Base-by-base conservation (phyloP, 148 eudicot genomes). In the Amaranthus palmeri region DNA sequence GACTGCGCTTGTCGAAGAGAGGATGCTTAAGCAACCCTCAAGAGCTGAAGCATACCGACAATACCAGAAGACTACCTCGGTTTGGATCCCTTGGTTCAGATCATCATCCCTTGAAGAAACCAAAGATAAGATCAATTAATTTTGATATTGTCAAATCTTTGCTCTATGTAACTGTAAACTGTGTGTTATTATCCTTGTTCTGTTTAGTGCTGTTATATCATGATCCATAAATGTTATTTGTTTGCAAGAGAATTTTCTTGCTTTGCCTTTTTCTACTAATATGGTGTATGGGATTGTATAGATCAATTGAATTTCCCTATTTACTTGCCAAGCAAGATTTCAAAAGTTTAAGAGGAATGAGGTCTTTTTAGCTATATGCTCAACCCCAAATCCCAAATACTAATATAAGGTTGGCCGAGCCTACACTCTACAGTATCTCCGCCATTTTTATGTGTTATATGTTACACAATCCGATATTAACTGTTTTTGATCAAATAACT, bases 41-140 rank as follows among this genome's bases (percentile, higher is more conserved):
- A 88, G 96, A 75, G 90, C 86, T 61, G 90, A 89, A 66, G 85
- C 91, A 4, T 93, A 93, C 71, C 83, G 70, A 68, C 67, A 18
- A 72, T 93, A 93, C 80, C 98, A 89, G 77, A 80, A 87, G 81
- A 83, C 85, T 3, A 93, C 98, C 57, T 91, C 97, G 3, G 88
- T 88, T 64, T 93, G 91, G 92, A 76, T 93, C 60, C 98, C 98
- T 43, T 93, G 97, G 96, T 89, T 93, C 82, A 89, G 80, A 76
- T 78, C 83, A 53, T 86, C 81, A 36, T 75, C 83, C 18, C 71
- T 75, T 53, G 76, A 72, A 61, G 83, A 72, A 59, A 70, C 54
- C 53, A 87, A 91, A 82, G 84, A 83, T 57, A 89, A 91, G 92
- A 80, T 79, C 70, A 58, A 14, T 62, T 83, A 66, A 64, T 71